phyloP scores from a whole-genome alignment of 768 basidiomycete genomes.

The Porphyrellus cyaneotinctus region DNA sequence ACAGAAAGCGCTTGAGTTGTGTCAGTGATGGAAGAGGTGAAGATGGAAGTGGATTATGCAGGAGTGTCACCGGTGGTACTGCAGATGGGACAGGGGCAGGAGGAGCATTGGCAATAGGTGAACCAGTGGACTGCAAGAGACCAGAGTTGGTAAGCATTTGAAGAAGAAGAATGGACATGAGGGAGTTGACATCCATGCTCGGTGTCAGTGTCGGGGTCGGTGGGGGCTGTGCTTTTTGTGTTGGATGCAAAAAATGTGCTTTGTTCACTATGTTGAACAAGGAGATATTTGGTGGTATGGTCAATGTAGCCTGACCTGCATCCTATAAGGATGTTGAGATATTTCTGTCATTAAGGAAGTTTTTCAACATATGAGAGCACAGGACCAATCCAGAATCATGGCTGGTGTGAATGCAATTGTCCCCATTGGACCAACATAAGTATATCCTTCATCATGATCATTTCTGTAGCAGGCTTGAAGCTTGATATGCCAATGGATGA shows the following conservation, averaged over 20 bases:
- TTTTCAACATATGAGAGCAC: not conserved
- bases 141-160: not conserved
- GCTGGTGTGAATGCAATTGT: not conserved
- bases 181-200: not conserved
- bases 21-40: no score
- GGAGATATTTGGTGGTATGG: not conserved
- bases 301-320: constrained; percentile 1
- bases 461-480: constrained; percentile 6
- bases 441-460: not conserved
- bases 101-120: no score
- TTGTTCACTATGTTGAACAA: constrained; percentile 4
- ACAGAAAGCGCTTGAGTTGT: no score
- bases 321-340: not conserved
- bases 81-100: no score
- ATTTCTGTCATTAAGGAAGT: not conserved
- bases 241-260: not conserved
- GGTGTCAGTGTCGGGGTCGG: not conserved
- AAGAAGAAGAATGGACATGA: constrained; percentile 1
- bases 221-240: not conserved
- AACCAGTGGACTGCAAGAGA: not conserved
- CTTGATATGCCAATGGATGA: constrained; percentile 1
- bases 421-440: constrained; percentile 3
- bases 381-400: constrained; percentile 13
- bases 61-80: no score
- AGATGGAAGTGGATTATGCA: no score